Conservation (phyloP, 2,329 filamentous ascomycete genomes). For the Xylariaceae sp. region DNA sequence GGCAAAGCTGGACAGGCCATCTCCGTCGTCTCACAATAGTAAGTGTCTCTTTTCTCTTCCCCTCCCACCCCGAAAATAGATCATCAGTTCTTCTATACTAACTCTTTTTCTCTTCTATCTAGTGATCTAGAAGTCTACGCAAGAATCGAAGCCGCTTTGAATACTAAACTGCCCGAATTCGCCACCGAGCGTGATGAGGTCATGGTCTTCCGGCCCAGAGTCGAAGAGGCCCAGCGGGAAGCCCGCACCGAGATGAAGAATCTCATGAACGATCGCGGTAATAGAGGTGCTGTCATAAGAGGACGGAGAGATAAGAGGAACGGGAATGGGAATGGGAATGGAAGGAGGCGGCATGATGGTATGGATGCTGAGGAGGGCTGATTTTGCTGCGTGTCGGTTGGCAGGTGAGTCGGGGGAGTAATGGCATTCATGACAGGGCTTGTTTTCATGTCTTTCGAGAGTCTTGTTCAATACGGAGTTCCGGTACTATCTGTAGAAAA, state of each 20-base stretch:
- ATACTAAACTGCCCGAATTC: constrained; percentile 70
- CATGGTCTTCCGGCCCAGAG: constrained; percentile 72
- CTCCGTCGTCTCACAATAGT: constrained; percentile 82
- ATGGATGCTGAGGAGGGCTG: constrained; percentile 77
- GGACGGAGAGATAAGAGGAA: constrained; percentile 42
- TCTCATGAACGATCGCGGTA: constrained; percentile 64
- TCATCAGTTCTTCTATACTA: too few relatives aligned
- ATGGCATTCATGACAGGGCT: too few relatives aligned
- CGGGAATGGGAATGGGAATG: too few relatives aligned
- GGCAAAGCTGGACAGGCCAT: constrained; percentile 81
- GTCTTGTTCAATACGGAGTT: too few relatives aligned
- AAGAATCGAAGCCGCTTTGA: constrained; percentile 77
- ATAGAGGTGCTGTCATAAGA: constrained; percentile 46
- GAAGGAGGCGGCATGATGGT: constrained; percentile 45
- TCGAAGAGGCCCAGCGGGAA: constrained; percentile 78
- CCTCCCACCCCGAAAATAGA: too few relatives aligned
- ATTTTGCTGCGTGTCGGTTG: too few relatives aligned
- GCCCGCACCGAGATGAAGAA: constrained; percentile 80
- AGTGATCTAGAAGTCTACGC: constrained; percentile 64
- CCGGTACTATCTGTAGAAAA: too few relatives aligned
- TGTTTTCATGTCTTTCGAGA: too few relatives aligned
- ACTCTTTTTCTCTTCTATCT: too few relatives aligned
- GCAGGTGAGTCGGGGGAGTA: too few relatives aligned
- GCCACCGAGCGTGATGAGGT: constrained; percentile 74
- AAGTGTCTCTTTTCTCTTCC: too few relatives aligned